Evolutionary conservation across 2,329 filamentous ascomycete species (phyloP), one percentile per base, ranked within the genome.

Genomic region (Teratosphaeria destructans): DNA sequence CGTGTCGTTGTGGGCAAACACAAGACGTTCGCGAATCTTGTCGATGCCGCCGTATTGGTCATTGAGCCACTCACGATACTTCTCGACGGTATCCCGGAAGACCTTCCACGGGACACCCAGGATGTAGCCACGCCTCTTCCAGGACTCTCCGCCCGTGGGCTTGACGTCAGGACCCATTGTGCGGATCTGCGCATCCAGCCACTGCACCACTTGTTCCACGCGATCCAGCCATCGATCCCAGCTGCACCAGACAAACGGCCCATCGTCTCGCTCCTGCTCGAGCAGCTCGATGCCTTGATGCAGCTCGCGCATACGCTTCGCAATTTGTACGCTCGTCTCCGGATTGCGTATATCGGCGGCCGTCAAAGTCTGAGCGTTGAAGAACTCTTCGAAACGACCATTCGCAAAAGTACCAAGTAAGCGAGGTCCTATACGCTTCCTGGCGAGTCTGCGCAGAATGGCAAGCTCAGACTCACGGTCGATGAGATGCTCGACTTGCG

Each of bases 1-100:
- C 4, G 94, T 96, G 81, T 99, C 94, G 69, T 96, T 96, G 73
- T 99, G 94, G n/a, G 91, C 90, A 79, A 99, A 99, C 0, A 96
- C 85, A 11, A 99, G 82, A 58, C 84, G 81, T 54, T 89, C 82
- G 57, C 87, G 87, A 59, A 97, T 80, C 55, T 82, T 83, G 37
- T 83, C 76, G 4, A 78, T 71, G 1, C 85, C 85, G 47, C 87
- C 88, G 72, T 92, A 94, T 67, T 84, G 82, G 47, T 82, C 79
- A 57, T 86, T 77, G n/a, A 97, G 76, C 79, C 87, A 88, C 23
- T 78, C 77, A 16, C 91, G 84, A 73, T 96, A 96, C 68, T 84
- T 88, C 26, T 88, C 83, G 35, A 96, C 85, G 37, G 85, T 82
- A 52, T 80, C 79, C 62, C 85, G 85, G 77, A 99, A 97, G 23